These are phyloP conservation scores for Cetradonia linearis DNA, from an alignment of 495 filamentous ascomycete species.

Conservation along the genomic window DNA sequence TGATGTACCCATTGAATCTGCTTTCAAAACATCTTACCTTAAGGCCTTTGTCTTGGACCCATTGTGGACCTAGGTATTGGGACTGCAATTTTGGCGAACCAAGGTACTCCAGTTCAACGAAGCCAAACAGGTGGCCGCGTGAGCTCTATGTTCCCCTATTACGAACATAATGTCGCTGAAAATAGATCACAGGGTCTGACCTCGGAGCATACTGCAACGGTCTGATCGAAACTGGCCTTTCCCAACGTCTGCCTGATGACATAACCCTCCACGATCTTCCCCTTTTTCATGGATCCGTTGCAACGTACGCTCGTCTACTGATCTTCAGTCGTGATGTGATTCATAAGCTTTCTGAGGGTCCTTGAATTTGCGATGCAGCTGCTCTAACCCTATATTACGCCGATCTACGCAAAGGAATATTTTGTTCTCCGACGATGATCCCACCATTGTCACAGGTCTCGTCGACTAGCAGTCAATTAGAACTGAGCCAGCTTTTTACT, in stretches of 20 bases:
- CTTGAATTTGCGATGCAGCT: slow-evolving; percentile 29
- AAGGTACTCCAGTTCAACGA: slow-evolving; percentile 21
- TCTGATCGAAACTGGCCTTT: slow-evolving; percentile 32
- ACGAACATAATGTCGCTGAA: slow-evolving; percentile 16
- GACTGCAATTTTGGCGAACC: slow-evolving; percentile 31
- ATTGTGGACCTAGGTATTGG: slow-evolving; percentile 35
- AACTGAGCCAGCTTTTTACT: slow-evolving; percentile 30
- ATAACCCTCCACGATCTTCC: slow-evolving; percentile 14
- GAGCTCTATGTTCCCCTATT: slow-evolving; percentile 21
- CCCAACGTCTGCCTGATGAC: slow-evolving; percentile 26
- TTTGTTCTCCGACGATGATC: slow-evolving; percentile 30
- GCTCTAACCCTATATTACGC: slow-evolving; percentile 30
- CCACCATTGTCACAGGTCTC: slow-evolving; percentile 13
- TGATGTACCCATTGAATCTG: slow-evolving; percentile 25
- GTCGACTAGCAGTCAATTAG: slow-evolving; percentile 25
- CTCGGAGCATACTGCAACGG: slow-evolving; percentile 28
- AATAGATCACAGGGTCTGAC: slow-evolving; percentile 26
- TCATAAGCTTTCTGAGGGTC: slow-evolving; percentile 27
- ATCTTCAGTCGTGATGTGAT: slow-evolving; percentile 27
- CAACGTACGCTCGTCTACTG: slow-evolving; percentile 31
- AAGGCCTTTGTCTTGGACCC: slow-evolving; percentile 35
- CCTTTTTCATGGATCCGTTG: slow-evolving; percentile 31
- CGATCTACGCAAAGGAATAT: slow-evolving; percentile 37
- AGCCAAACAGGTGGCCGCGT: slow-evolving; percentile 33
- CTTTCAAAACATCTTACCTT: slow-evolving; percentile 27